Percentiles rank a stretch among this genome's conserved stretches.
These are phyloP conservation scores for Ganoderma boninense DNA, from an alignment of 1,284 basidiomycete species.

Conservation along the genomic window DNA sequence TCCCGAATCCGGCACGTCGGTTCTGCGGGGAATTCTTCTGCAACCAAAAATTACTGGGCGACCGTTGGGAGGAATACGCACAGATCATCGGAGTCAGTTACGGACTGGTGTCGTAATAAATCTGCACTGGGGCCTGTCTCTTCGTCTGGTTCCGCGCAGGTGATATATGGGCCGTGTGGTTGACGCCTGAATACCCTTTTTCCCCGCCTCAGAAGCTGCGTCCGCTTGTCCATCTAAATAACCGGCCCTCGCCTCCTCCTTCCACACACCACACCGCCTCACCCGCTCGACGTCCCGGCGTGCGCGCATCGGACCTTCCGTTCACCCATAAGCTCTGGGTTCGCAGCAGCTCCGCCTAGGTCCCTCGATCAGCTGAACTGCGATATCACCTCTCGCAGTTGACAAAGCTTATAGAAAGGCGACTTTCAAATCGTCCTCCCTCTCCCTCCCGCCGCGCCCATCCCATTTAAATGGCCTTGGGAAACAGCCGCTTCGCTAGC, in stretches of 20 bases:
- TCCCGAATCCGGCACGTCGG: constrained; percentile 29
- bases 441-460: constrained; percentile 2
- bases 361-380: constrained; percentile 11
- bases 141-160: constrained; percentile 28
- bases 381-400: not conserved
- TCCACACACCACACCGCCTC: not conserved
- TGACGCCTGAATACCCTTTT: constrained; percentile 23
- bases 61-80: constrained; percentile 31
- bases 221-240: constrained; percentile 9
- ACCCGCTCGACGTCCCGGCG: constrained; percentile 5
- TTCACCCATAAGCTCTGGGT: constrained; percentile 23
- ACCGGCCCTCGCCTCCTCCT: constrained; percentile 5
- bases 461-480: constrained; percentile 39
- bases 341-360: constrained; percentile 19
- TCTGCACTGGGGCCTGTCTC: constrained; percentile 25
- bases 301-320: not conserved
- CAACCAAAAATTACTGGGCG: constrained; percentile 33
- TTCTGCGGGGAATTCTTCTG: constrained; percentile 33
- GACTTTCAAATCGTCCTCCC: constrained; percentile 6
- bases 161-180: constrained; percentile 28
- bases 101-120: constrained; percentile 32
- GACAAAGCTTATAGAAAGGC: constrained; percentile 1
- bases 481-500: constrained; percentile 38
- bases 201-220: constrained; percentile 22
- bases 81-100: constrained; percentile 33